Percentiles rank a stretch among this genome's conserved stretches.
phyloP scores from a whole-genome alignment of 306 rosid species.

The Begonia loranthoides region DNA sequence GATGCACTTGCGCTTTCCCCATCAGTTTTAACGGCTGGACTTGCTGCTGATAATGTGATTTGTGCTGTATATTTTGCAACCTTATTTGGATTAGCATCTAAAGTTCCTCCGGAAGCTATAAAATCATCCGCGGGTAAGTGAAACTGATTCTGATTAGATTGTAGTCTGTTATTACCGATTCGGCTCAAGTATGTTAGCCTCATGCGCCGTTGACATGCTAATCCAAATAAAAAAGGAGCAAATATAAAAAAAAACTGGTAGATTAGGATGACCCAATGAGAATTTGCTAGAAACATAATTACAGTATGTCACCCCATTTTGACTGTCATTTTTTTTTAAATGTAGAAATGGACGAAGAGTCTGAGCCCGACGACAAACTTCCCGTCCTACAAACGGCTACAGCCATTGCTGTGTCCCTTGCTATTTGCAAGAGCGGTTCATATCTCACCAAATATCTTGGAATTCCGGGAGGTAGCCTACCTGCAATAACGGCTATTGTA shows the following conservation, averaged over 20 bases:
- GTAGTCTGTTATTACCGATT: no score
- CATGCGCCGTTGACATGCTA: no score
- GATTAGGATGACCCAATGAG: no score
- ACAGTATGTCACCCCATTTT: no score
- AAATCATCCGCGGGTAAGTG: slow-evolving; percentile 25
- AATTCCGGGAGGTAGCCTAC: slow-evolving; percentile 36
- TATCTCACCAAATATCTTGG: slow-evolving; percentile 22
- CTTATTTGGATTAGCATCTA: slow-evolving; percentile 51
- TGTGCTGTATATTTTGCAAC: slow-evolving; percentile 61
- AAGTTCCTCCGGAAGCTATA: slow-evolving; percentile 51
- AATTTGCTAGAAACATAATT: no score
- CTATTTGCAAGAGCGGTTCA: slow-evolving; percentile 33
- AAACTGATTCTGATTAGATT: not conserved
- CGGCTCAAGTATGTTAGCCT: no score
- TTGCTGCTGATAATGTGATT: slow-evolving; percentile 80
- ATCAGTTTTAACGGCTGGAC: slow-evolving; percentile 51
- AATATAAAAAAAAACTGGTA: no score
- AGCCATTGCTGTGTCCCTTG: slow-evolving; percentile 29
- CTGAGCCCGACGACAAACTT: slow-evolving; percentile 18
- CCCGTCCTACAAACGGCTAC: slow-evolving; percentile 26
- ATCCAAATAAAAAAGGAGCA: no score
- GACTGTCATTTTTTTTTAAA: slow-evolving; percentile 10
- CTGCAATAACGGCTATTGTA: slow-evolving; percentile 30
- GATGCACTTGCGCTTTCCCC: slow-evolving; percentile 45
- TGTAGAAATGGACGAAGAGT: slow-evolving; percentile 7